Evolutionary conservation across 257 asterid species (phyloP).

Genomic region (Penstemon barbatus): DNA sequence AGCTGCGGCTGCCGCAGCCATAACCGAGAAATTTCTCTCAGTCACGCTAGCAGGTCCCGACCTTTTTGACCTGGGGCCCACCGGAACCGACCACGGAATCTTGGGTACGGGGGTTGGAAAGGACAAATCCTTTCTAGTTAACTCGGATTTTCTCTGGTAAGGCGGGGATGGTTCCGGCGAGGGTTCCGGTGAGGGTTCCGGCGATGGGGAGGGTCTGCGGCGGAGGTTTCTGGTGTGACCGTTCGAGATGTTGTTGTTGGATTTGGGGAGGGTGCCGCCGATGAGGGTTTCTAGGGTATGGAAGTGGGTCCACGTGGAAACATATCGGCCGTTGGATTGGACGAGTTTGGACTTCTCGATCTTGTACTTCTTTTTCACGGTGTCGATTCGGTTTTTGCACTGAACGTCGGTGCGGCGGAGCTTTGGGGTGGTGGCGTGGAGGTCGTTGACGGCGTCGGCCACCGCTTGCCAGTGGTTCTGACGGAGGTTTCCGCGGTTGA

Average conservation of each 20-base stretch:
- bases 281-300: slow-evolving; percentile 63
- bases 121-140: slow-evolving; percentile 30
- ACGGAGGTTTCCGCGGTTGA: slow-evolving; percentile 88
- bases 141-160: not conserved
- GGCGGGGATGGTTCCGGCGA: slow-evolving; percentile 32
- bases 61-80: slow-evolving; percentile 77
- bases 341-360: slow-evolving; percentile 41
- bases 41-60: slow-evolving; percentile 46
- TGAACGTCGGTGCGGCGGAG: slow-evolving; percentile 84
- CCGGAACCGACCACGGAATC: slow-evolving; percentile 63
- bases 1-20: slow-evolving; percentile 78
- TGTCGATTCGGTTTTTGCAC: slow-evolving; percentile 92
- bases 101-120: slow-evolving; percentile 28
- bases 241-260: not conserved
- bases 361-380: slow-evolving; percentile 85
- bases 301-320: slow-evolving; percentile 79
- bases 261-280: slow-evolving; percentile 47
- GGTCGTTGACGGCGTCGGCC: slow-evolving; percentile 80
- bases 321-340: slow-evolving; percentile 52
- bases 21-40: slow-evolving; percentile 69
- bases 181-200: slow-evolving; percentile 39
- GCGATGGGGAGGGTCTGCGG: slow-evolving; percentile 1
- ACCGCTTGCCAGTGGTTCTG: slow-evolving; percentile 89
- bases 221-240: not conserved
- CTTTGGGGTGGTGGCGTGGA: slow-evolving; percentile 59